Percentiles rank a stretch among this genome's conserved stretches.
phyloP scores from a whole-genome alignment of 2,329 filamentous ascomycete species.

The Didymella pomorum region DNA sequence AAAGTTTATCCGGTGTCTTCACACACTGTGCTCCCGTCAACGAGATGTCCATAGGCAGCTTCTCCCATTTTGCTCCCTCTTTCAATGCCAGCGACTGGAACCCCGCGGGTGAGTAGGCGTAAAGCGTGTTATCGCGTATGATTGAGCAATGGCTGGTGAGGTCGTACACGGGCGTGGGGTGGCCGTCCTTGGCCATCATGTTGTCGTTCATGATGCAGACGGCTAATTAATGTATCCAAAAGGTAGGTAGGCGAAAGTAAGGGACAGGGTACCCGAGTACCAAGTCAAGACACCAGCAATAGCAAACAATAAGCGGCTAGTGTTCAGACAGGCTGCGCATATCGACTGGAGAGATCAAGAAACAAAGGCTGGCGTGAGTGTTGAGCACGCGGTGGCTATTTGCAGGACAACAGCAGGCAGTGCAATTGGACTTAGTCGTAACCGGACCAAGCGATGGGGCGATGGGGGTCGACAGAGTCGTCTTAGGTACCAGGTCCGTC shows the following conservation, averaged over 20 bases:
- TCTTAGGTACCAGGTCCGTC: constrained; percentile 3
- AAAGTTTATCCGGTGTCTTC: constrained; percentile 73
- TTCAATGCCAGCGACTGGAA: constrained; percentile 78
- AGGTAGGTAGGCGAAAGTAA: constrained; percentile 21
- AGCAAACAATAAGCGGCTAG: constrained; percentile 33
- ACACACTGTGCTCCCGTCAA: constrained; percentile 83
- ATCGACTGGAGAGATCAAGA: constrained; percentile 30
- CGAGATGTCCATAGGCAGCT: constrained; percentile 69
- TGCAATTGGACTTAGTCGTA: constrained; percentile 1
- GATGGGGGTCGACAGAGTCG: constrained; percentile 5
- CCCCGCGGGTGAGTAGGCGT: constrained; percentile 77
- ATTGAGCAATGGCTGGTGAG: constrained; percentile 83
- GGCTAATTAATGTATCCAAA: constrained; percentile 23
- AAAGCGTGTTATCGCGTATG: constrained; percentile 82
- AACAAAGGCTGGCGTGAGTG: constrained; percentile 7
- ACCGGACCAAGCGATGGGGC: constrained; percentile 8
- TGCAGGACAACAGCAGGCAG: constrained; percentile 8
- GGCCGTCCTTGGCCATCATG: constrained; percentile 47
- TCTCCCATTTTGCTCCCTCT: constrained; percentile 75
- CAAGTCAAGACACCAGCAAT: constrained; percentile 28
- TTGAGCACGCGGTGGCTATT: constrained; percentile 12
- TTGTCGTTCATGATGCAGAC: constrained; percentile 60
- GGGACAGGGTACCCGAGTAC: constrained; percentile 29
- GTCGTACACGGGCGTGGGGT: constrained; percentile 73
- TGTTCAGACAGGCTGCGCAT: constrained; percentile 39